Evolutionary conservation across 2,329 filamentous ascomycete species (phyloP), one percentile per base, ranked within the genome.

Genomic region (Fusarium denticulatum): DNA sequence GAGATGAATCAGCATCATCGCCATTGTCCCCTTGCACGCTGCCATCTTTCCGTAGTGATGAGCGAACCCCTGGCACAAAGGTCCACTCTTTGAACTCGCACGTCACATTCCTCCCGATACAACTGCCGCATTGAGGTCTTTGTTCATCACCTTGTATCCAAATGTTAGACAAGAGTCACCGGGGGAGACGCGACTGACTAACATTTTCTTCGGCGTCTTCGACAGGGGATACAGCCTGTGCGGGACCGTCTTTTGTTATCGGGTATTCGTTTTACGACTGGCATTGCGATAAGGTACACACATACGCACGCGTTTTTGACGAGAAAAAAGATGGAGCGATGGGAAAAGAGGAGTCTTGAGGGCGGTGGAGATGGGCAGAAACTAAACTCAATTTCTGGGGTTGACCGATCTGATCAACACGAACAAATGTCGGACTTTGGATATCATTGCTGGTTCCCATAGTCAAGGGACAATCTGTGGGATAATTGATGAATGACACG

Each of bases 61-160:
- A 70, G 15, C 57, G 53, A 1, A 72, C 30, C 5, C 64, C 69
- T 1, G 69, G 39, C 9, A 72, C 69, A 53, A 72, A 72, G 42
- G 69, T 72, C 64, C 69, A 72, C 49, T 72, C 69, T 26, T 72
- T 72, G 58, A 72, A 72, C 28, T 72, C 69, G 52, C 69, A 72
- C 7, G 64, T 46, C 28, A 72, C 69, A 42, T 64, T 64, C 24
- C 69, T 72, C 9, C 50, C 69, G 32, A 72, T 57, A 30, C 69
- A 72, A 30, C 53, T 72, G 15, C 69, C 64, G 7, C 69, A 72
- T 24, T 69, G 70, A 40, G 69, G 69, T 28, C 69, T 69, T 42
- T 64, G 70, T 46, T 72, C 69, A 32, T 72, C 69, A 20, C 69
- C 69, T 72, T 26, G 4, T 9, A 6, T 3, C n/a, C 13, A 24